Base-by-base conservation (phyloP, 768 basidiomycete genomes). In the Lactifluus pinguis region DNA sequence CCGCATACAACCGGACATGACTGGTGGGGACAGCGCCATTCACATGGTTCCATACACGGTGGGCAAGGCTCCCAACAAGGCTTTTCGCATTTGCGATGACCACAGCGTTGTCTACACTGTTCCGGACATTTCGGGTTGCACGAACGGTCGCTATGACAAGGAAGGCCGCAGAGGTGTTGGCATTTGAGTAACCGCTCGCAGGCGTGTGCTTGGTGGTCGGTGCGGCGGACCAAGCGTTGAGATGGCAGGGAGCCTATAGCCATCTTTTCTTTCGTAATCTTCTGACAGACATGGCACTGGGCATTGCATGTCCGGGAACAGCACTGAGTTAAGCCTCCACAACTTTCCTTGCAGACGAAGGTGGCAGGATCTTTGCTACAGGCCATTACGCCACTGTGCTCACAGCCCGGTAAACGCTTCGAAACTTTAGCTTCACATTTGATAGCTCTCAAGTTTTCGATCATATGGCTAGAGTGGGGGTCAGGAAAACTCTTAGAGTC, bases 1-100 rank as follows among this genome's bases (percentile, higher is more conserved):
- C 74, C 72, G 54, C 76, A 76, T 0, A 72, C 66, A 1, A 76
- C 68, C 1, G 68, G 64, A 62, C 76, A 76, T 4, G 51, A 55
- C 11, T 69, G 56, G 56, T 77, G 76, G 9, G 63, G 44, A 62
- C 76, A 77, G 9, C 32, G 21, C 73, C 76, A 75, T 32, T 59
- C 49, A 54, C 76, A 77, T 5, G 69, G 66, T 48, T 73, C 69
- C 67, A 71, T 69, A 56, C 76, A 76, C 4, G 73, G 70, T 0
- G 72, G 66, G 21, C 73, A 74, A 11, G 70, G 67, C 7, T 65
- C 67, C 9, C 68, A 71, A 60, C 75, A 75, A 1, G 70, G 62
- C 41, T 67, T 65, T 10, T 58, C 53, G 53, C 74, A 75, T 38
- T 60, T 59, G 8, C 66, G 65, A 52, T 75, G 74, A 1, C 17